Percentiles rank a stretch among this genome's conserved stretches.
Evolutionary conservation across 305 asterid genomes (phyloP).

Genomic region (Fraxinus velutina): DNA sequence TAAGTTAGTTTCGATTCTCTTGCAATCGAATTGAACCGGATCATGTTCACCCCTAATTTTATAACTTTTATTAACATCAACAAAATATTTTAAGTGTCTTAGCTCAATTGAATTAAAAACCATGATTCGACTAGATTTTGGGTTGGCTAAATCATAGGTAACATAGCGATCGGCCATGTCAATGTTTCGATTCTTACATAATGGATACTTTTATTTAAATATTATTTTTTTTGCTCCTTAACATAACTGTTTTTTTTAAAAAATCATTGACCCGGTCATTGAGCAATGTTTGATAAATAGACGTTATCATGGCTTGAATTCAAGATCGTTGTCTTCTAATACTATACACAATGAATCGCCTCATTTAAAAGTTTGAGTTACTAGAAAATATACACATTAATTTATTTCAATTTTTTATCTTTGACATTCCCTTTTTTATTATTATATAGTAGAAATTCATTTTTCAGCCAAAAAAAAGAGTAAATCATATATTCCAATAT

Average conservation of each 20-base stretch:
- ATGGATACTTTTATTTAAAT: no score
- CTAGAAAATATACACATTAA: background rate
- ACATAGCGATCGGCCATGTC: no score
- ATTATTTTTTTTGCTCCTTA: background rate
- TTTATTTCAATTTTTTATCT: background rate
- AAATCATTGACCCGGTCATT: background rate
- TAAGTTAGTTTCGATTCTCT: background rate
- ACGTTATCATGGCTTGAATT: background rate
- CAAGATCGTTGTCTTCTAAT: background rate
- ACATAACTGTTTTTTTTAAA: no score
- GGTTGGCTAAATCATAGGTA: no score
- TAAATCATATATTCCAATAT: background rate
- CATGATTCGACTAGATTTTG: no score
- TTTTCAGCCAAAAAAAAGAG: background rate
- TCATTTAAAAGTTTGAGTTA: background rate
- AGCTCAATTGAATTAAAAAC: no score
- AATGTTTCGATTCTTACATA: no score
- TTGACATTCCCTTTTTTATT: background rate
- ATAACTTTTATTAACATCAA: no score
- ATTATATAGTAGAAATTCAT: background rate
- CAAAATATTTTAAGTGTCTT: no score
- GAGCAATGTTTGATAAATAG: background rate
- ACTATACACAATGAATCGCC: background rate
- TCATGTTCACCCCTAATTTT: no score
- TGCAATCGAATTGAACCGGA: background rate